These are phyloP conservation scores for Geotrichum fermentans DNA, from an alignment of 1,139 yeast species.

Conservation along the genomic window DNA sequence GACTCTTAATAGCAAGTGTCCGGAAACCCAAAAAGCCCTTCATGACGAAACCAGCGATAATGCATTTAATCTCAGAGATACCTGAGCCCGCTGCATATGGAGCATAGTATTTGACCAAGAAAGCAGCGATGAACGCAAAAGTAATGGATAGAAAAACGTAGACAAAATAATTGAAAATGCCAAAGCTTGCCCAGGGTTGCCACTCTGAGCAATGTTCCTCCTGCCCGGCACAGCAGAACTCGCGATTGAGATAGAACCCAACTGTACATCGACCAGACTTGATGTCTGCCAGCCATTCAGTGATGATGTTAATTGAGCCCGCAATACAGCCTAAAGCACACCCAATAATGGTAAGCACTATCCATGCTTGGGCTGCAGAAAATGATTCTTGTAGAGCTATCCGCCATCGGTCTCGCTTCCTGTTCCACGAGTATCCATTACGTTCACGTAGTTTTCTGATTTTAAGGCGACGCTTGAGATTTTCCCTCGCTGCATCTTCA, in stretches of 20 bases:
- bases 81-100: conserved; percentile 97
- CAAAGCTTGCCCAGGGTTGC: conserved; percentile 37
- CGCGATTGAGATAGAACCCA: conserved; percentile 64
- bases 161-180: conserved; percentile 49
- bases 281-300: conserved; percentile 80
- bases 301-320: conserved; percentile 69
- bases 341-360: conserved; percentile 72
- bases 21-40: conserved; percentile 70
- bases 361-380: conserved; percentile 63
- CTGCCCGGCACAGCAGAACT: conserved; percentile 79
- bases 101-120: conserved; percentile 64
- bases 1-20: conserved; percentile 68
- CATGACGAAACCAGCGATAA: conserved; percentile 84
- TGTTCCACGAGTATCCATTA: conserved; percentile 10
- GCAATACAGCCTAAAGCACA: conserved; percentile 75
- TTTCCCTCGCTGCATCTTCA: conserved; percentile 63
- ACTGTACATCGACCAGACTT: conserved; percentile 71
- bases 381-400: conserved; percentile 16
- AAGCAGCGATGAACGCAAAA: conserved; percentile 63
- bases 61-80: conserved; percentile 91
- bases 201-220: conserved; percentile 39
- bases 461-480: conserved; percentile 38
- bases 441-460: conserved; percentile 22
- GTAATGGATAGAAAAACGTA: conserved; percentile 57
- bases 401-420: conserved; percentile 16